Base-by-base conservation (phyloP, 2,329 filamentous ascomycete species). In the Myriangium duriaei region DNA sequence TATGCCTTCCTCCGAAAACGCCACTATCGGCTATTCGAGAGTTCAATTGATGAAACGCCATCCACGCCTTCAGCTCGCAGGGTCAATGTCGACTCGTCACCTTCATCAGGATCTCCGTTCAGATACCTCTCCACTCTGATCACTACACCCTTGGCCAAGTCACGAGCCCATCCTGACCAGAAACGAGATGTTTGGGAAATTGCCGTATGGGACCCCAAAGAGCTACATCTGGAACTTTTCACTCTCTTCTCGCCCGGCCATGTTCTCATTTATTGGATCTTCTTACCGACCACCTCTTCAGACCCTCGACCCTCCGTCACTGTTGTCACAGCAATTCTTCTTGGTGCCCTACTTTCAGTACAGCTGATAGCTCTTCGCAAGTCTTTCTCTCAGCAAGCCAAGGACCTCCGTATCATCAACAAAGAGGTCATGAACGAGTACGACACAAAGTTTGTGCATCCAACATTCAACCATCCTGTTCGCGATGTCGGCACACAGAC, bases 371-470 rank as follows among this genome's bases (percentile, higher is more conserved):
- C 84, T 18, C 64, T 96, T 34, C 78, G 81, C 43, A 71, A 70
- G 2, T 76, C 70, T 21, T 96, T 88, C 59, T 70, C 74, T 3
- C 87, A 88, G 55, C 87, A 96, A 56, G 75, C 74, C 43, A 93
- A 86, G 55, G 91, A 98, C 57, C 75, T 74, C 2, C 70, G 77
- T 2, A 71, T 95, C 32, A 81, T 98, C 42, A 85, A 93, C 49
- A 85, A 81, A 49, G 83, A 96, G 59, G 88, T 96, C 4, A 70
- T 96, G 61, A 79, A 86, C 55, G 91, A 98, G 61, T 98, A 98
- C 55, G 85, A 96, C 55, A 83, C 76, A 49, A 98, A 98, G 63
- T 95, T 81, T 53, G 91, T 98, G 1, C 85, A 92, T 52, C 91
- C 91, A 2, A 72, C 79, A 9, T 73, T 93, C n/a, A 82, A 92